Conservation (phyloP, 306 rosid genomes). For the Quercus cerris region DNA sequence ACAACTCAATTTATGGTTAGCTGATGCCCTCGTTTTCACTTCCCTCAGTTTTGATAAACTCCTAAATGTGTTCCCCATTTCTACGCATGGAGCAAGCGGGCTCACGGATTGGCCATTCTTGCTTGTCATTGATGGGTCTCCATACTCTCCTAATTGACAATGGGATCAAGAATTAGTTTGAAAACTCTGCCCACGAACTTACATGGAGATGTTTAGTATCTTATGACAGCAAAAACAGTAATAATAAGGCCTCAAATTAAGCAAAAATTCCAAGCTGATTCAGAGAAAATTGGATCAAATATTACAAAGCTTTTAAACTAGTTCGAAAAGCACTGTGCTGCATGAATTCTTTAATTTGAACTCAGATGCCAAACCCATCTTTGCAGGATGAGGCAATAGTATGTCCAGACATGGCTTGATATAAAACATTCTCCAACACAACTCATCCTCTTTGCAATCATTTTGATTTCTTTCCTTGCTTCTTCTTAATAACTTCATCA, state of each 20-base stretch:
- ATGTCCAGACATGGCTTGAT: neutral
- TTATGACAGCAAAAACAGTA: neutral
- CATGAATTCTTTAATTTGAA: neutral
- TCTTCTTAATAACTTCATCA: conserved; percentile 76
- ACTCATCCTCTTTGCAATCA: conserved; percentile 14
- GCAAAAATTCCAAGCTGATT: neutral
- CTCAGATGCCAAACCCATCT: neutral
- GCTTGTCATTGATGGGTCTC: neutral
- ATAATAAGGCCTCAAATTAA: neutral
- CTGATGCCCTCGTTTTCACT: too few relatives aligned
- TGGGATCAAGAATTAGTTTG: neutral
- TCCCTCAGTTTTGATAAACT: too few relatives aligned
- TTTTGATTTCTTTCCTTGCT: conserved; percentile 86
- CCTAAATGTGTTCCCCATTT: too few relatives aligned
- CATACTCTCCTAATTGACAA: neutral
- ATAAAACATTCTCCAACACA: neutral
- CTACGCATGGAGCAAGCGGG: too few relatives aligned
- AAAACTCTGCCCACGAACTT: neutral
- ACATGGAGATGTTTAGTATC: neutral
- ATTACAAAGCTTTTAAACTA: neutral
- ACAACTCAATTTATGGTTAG: too few relatives aligned
- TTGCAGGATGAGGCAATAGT: neutral
- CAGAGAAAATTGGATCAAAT: neutral
- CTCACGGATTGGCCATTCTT: neutral
- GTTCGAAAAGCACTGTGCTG: neutral